Evolutionary conservation across 192 early-diverging fungal genomes (phyloP), one percentile per base, ranked within the genome.

Genomic region (Mortierella alpina): DNA sequence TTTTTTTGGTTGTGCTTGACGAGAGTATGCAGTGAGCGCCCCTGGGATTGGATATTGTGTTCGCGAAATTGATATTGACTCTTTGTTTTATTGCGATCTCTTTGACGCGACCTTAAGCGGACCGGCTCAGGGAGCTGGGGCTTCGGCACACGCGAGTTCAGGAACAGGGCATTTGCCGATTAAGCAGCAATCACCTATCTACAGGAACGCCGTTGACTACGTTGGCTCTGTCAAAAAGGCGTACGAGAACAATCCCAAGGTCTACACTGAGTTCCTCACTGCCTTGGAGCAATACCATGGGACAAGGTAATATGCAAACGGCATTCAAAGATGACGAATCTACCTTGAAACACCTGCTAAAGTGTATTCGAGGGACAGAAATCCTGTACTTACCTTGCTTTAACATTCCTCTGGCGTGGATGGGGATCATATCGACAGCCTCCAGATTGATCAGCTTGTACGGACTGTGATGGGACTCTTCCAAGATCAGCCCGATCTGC

Each of bases 201-300:
- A 72, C 66, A 57, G 70, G 60, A 72, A 56, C 31, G 70, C 70
- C 8, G 77, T 72, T 1, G 77, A 80, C 41, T 80, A 80, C 59
- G 65, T 80, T 40, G 70, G 77, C 7, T 72, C 60, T 15, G 77
- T 80, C 51, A 72, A 68, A n/a, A 80, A 80, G 58, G 77, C 77
- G 12, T 80, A 80, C 39, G 65, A 72, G 23, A 64, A 39, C 59
- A 72, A 72, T 31, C 77, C 77, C 59, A 72, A 48, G 49, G 70
- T 80, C 41, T 80, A 72, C 55, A 72, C 70, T 5, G 70, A 80
- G 49, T 80, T 80, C 53, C 18, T 80, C 23, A 23, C 59, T 2
- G 70, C 64, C 14, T 44, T 80, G 53, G 77, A 72, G 70, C 51
- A 80, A 72, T 80, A 80, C 23, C 77, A 72, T 54, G 62, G 49